A percentile compares a stretch with the other conserved stretches of the same genome.
These are phyloP conservation scores for Saccharomycopsis synnaedendra DNA, from an alignment of 805 yeast species.

Conservation along the genomic window DNA sequence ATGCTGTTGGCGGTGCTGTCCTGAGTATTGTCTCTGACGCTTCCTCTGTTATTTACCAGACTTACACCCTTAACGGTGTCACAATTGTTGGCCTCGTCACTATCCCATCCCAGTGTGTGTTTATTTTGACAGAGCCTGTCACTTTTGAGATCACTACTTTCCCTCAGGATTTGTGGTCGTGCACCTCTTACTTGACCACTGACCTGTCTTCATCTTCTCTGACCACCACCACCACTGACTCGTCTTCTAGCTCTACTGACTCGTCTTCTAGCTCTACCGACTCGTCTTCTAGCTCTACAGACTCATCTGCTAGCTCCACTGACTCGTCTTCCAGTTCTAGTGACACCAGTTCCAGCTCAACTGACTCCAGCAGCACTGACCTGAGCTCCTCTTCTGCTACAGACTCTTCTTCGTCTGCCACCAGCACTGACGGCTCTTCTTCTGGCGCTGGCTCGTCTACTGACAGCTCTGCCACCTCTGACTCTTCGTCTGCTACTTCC, in stretches of 20 bases:
- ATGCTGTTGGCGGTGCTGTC: background rate
- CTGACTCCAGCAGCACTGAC: background rate
- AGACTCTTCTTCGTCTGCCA: background rate
- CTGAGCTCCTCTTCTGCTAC: too few species aligned
- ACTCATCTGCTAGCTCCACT: too few species aligned
- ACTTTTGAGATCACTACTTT: conserved; percentile 4
- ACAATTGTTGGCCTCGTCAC: conserved; percentile 4
- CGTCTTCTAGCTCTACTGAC: background rate
- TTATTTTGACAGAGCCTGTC: conserved; percentile 6
- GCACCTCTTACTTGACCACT: conserved; percentile 3
- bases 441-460: background rate
- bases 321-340: background rate
- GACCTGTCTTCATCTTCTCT: conserved; percentile 1
- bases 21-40: conserved; percentile 2
- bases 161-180: conserved; percentile 6
- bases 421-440: conserved; percentile 1
- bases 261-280: background rate
- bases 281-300: too few species aligned
- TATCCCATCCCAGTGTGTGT: conserved; percentile 3
- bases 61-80: conserved; percentile 6
- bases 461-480: conserved; percentile 4
- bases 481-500: conserved; percentile 3
- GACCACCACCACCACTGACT: background rate
- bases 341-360: conserved; percentile 1
- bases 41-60: conserved; percentile 1